Conservation (phyloP, 768 basidiomycete genomes). For the Leccinum subgranulosum region DNA sequence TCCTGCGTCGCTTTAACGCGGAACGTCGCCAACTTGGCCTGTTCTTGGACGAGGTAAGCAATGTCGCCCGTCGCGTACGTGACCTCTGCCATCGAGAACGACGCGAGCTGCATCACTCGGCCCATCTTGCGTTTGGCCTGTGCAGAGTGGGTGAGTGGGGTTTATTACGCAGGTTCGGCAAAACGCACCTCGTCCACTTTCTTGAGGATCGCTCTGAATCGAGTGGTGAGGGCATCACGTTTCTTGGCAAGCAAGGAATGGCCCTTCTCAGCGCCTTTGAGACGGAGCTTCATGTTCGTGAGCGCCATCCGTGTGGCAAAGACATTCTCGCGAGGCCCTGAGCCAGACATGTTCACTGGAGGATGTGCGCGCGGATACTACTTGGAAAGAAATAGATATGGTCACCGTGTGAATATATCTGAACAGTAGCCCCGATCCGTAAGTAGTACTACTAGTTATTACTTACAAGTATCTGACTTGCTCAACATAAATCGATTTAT, state of each 20-base stretch:
- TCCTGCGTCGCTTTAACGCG: conserved; percentile 93
- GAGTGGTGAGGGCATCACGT: conserved; percentile 90
- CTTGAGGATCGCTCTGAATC: conserved; percentile 89
- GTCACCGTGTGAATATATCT: too few relatives aligned
- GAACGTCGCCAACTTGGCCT: conserved; percentile 88
- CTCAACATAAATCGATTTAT: too few relatives aligned
- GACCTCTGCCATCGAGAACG: conserved; percentile 98
- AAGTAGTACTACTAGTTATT: too few relatives aligned
- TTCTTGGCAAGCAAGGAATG: conserved; percentile 97
- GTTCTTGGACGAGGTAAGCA: conserved; percentile 96
- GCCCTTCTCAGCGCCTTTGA: conserved; percentile 92
- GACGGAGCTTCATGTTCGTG: conserved; percentile 84
- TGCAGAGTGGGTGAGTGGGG: background rate
- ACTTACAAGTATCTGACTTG: too few relatives aligned
- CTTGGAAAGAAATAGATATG: too few relatives aligned
- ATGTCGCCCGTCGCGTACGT: conserved; percentile 98
- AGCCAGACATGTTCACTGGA: conserved; percentile 69
- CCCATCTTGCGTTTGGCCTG: conserved; percentile 99
- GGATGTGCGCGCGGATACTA: too few relatives aligned
- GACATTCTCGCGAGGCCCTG: conserved; percentile 87
- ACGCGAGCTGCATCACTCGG: conserved; percentile 96
- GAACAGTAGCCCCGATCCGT: too few relatives aligned
- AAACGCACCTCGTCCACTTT: conserved; percentile 97
- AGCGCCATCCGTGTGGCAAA: conserved; percentile 98
- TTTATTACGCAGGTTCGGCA: conserved; percentile 15